Percentiles rank a stretch among this genome's conserved stretches.
phyloP scores from a whole-genome alignment of 208 protist genomes.

The Trypanosoma lewisi region DNA sequence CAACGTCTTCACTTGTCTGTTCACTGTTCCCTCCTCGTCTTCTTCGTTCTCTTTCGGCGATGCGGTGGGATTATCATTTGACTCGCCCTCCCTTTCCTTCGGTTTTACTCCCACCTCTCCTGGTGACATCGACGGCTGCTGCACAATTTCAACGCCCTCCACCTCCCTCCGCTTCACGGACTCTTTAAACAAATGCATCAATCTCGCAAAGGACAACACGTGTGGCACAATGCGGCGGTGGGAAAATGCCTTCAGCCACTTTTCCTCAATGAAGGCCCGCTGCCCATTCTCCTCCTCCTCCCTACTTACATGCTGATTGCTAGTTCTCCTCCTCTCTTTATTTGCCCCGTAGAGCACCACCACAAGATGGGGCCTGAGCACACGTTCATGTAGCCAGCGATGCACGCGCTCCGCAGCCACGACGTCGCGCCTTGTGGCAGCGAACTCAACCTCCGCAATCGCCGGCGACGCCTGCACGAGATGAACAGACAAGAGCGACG shows the following conservation, averaged over 20 bases:
- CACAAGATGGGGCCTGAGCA: slow-evolving; percentile 43
- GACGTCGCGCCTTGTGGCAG: slow-evolving; percentile 44
- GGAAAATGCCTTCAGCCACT: slow-evolving; percentile 70
- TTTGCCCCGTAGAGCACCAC: slow-evolving; percentile 65
- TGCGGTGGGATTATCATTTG: not conserved
- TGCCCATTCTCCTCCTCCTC: slow-evolving; percentile 27
- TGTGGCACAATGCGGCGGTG: slow-evolving; percentile 56
- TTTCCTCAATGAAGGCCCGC: slow-evolving; percentile 33
- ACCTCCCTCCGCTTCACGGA: slow-evolving; percentile 14
- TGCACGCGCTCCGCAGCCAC: slow-evolving; percentile 41
- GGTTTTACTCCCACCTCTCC: not conserved
- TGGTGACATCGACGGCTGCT: not conserved
- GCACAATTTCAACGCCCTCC: slow-evolving; percentile 2
- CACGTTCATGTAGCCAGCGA: slow-evolving; percentile 38
- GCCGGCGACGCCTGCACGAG: slow-evolving; percentile 65
- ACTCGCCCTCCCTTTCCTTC: not conserved
- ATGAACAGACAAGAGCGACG: slow-evolving; percentile 47
- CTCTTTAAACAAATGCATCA: slow-evolving; percentile 34
- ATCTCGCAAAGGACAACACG: slow-evolving; percentile 36
- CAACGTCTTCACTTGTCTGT: not conserved
- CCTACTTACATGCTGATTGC: no score
- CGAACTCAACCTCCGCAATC: slow-evolving; percentile 74
- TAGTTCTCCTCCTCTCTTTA: not conserved
- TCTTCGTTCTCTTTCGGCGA: no score
- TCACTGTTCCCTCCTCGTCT: not conserved